A percentile compares a stretch with the other conserved stretches of the same genome.
Conservation (phyloP, 352 stramenopile species). For the Peronospora belbahrii region DNA sequence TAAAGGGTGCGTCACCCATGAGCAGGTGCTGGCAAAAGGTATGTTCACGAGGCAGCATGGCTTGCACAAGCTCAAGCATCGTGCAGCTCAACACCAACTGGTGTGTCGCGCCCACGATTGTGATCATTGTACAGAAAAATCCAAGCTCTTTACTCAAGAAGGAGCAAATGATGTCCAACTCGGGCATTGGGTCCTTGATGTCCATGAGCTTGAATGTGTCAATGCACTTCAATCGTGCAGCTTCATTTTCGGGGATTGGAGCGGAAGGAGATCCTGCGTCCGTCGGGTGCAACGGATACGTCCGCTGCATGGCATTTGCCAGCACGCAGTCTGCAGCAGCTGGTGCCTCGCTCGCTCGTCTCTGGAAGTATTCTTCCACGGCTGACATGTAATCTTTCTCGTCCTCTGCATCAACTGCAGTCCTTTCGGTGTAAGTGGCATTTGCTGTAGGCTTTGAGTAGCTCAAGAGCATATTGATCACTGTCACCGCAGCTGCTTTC, state of each 20-base stretch:
- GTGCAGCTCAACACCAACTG: constrained; percentile 43
- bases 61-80: constrained; percentile 24
- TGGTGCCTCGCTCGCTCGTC: constrained; percentile 16
- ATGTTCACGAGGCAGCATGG: constrained; percentile 35
- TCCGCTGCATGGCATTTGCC: constrained; percentile 28
- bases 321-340: constrained; percentile 27
- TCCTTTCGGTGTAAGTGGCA: constrained; percentile 3
- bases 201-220: constrained; percentile 34
- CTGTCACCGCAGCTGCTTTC: constrained; percentile 25
- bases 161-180: constrained; percentile 55
- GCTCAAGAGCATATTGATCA: constrained; percentile 33
- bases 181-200: constrained; percentile 26
- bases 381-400: constrained; percentile 26
- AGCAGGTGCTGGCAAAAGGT: constrained; percentile 57
- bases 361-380: constrained; percentile 28
- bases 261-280: constrained; percentile 13
- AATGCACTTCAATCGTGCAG: constrained; percentile 31
- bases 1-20: constrained; percentile 47
- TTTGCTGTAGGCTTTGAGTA: background rate
- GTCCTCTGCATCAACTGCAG: constrained; percentile 1
- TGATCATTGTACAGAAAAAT: constrained; percentile 49
- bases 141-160: constrained; percentile 41
- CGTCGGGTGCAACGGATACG: constrained; percentile 31
- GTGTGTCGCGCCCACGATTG: constrained; percentile 42
- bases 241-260: constrained; percentile 38